Evolutionary conservation across 352 stramenopile genomes (phyloP), one percentile per base, ranked within the genome.

Genomic region (Globisporangium middletonii): DNA sequence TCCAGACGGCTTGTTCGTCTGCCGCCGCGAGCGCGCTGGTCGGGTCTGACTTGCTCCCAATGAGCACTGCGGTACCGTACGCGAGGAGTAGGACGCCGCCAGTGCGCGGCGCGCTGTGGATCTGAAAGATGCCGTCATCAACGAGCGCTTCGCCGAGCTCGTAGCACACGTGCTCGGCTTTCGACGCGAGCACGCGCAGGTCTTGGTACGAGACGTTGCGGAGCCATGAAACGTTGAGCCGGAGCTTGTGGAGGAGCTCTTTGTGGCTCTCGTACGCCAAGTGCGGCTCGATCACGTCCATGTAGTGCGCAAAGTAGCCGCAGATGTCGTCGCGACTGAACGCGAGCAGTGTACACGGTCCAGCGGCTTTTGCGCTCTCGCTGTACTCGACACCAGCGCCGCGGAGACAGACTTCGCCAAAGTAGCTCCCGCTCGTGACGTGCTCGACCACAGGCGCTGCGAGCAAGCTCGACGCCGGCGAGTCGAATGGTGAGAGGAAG

Each of bases 241-340:
- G 76, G 30, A 83, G 68, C 30, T 55, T 67, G 23, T 73, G 59
- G 12, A 90, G 67, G 9, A 84, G 43, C 53, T 88, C 74, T 19
- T 75, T 82, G 53, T 73, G 64, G 15, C 53, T 67, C 56, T 86
- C 76, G 48, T 85, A 77, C 9, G 53, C 60, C n/a, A 90, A 49
- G 35, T 90, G 78, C 23, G 78, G 69, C 3, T 60, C 67, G 49
- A 90, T 72, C 30, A 88, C 75, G 54, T 89, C 77, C 67, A 90
- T 79, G 55, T 90, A 88, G 55, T 76, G 70, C 13, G 68, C 65
- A 8, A 88, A 67, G 53, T 88, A 90, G 1, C 75, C 73, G 46
- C 67, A 77, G 7, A 90, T 43, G 56, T 88, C 76, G 12, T 83
- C 71, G 42, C 64, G 67, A 15, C 68, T 72, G 44, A 90, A 53